Conservation (phyloP, 2,329 filamentous ascomycete species). For the Aspergillus japonicus region DNA sequence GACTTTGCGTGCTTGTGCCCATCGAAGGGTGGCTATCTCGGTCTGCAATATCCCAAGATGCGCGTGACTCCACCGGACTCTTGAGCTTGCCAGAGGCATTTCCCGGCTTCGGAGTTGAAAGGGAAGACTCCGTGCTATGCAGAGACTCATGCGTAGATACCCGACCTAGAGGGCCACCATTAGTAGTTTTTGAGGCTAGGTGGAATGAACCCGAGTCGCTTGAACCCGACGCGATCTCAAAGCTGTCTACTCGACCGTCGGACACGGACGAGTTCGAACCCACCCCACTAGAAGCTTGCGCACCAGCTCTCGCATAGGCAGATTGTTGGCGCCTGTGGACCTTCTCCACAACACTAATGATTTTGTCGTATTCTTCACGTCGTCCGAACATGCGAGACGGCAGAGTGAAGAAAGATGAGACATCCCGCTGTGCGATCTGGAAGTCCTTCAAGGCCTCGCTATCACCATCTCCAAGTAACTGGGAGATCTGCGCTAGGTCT, state of each 20-base stretch:
- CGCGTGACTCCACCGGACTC: conserved; percentile 39
- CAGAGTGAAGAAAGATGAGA: conserved; percentile 88
- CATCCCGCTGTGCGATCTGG: conserved; percentile 76
- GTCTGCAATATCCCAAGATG: conserved; percentile 38
- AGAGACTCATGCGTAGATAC: conserved; percentile 37
- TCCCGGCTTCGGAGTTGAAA: conserved; percentile 32
- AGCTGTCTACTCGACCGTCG: conserved; percentile 49
- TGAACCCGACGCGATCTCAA: conserved; percentile 54
- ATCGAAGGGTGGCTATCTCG: conserved; percentile 38
- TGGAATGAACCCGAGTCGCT: conserved; percentile 53
- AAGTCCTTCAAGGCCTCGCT: conserved; percentile 68
- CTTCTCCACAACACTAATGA: conserved; percentile 73
- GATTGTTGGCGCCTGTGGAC: conserved; percentile 65
- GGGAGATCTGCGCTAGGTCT: conserved; percentile 72
- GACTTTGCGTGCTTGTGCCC: conserved; percentile 29
- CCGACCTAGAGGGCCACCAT: conserved; percentile 29
- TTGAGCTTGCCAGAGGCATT: conserved; percentile 30
- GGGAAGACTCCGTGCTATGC: conserved; percentile 35
- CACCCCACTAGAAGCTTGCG: conserved; percentile 42
- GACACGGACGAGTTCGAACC: conserved; percentile 56
- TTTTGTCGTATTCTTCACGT: conserved; percentile 65
- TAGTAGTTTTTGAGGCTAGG: conserved; percentile 40
- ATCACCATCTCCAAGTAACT: conserved; percentile 73
- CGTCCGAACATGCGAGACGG: conserved; percentile 80
- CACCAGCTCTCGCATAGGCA: conserved; percentile 30